These are phyloP conservation scores for Rehmannia glutinosa DNA, from an alignment of 257 asterid genomes.

Conservation along the genomic window DNA sequence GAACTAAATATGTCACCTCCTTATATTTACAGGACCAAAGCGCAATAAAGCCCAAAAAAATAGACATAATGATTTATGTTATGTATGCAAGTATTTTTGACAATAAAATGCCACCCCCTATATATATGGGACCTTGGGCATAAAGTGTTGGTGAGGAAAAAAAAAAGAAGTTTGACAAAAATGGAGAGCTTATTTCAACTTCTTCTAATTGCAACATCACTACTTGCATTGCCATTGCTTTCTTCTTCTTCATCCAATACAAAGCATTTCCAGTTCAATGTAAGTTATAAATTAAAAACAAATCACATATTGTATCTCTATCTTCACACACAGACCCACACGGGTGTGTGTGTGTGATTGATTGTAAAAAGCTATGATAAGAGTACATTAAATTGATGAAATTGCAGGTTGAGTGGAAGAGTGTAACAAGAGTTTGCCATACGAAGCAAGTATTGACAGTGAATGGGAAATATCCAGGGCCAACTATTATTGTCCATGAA, in stretches of 20 bases:
- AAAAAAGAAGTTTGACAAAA: not conserved
- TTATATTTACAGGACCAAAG: too few relatives aligned
- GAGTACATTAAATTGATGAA: not conserved
- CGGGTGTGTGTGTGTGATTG: not conserved
- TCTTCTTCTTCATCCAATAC: conserved; percentile 39
- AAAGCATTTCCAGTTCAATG: conserved; percentile 50
- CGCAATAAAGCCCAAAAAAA: too few relatives aligned
- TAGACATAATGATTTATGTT: too few relatives aligned
- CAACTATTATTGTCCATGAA: conserved; percentile 63
- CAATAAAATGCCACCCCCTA: too few relatives aligned
- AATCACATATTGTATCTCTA: not conserved
- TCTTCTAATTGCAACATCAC: conserved; percentile 17
- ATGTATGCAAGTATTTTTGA: too few relatives aligned
- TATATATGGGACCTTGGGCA: too few relatives aligned
- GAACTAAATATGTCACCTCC: too few relatives aligned
- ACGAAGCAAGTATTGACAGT: conserved; percentile 47
- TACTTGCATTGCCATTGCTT: conserved; percentile 13
- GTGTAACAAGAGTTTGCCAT: conserved; percentile 53
- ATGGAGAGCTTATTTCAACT: conserved; percentile 32
- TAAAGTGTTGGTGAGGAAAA: too few relatives aligned
- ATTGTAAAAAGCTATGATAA: not conserved
- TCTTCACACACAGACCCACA: not conserved
- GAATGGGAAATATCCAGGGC: conserved; percentile 73
- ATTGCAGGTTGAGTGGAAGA: conserved; percentile 67
- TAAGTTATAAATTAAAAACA: conserved; percentile 13